Base-by-base conservation (phyloP, 176 grass and related monocot genomes). In the Aegilops umbellulata region DNA sequence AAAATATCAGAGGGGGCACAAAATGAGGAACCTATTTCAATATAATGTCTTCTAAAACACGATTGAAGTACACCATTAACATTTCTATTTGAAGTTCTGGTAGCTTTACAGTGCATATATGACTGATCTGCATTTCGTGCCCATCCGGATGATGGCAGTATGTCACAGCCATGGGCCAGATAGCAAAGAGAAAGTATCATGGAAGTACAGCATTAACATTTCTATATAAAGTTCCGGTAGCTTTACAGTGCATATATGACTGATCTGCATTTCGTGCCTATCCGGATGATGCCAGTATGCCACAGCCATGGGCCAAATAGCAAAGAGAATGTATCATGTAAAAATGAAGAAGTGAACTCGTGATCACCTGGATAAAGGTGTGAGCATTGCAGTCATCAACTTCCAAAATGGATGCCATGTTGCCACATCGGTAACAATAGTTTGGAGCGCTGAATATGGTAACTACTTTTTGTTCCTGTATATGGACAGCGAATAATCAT, bases 361-460 rank as follows among this genome's bases (percentile, higher is more conserved):
- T 17, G 53, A 80, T 79, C 72, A 98, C 95, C 95, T 98, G 95
- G 74, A 93, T 95, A 84, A 98, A 98, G 42, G 93, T 89, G 87
- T 98, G 95, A 60, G 86, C 85, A 60, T 93, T 95, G 89, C 95
- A 98, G 85, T 95, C 95, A 36, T 98, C 95, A 55, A 98, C 95
- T 92, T 98, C 95, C 81, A 98, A 87, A 86, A 98, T 95, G 63
- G 95, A 98, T 53, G 95, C 95, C 93, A 98, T 94, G 78, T 98
- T 98, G 75, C 95, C 95, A 51, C 95, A 98, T 60, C 95, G 87
- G 69, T 98, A 98, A 80, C 95, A 98, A 90, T 98, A 98, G 83
- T 98, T 98, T 46, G 95, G 95, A 80, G 95, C 95, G 76, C 95
- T 98, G 55, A 98, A 98, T 88, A 98, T 98, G 77, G 95, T 98